Evolutionary conservation across 169 alveolate genomes (phyloP), one percentile per base, ranked within the genome.

Genomic region (Eimeria acervulina): DNA sequence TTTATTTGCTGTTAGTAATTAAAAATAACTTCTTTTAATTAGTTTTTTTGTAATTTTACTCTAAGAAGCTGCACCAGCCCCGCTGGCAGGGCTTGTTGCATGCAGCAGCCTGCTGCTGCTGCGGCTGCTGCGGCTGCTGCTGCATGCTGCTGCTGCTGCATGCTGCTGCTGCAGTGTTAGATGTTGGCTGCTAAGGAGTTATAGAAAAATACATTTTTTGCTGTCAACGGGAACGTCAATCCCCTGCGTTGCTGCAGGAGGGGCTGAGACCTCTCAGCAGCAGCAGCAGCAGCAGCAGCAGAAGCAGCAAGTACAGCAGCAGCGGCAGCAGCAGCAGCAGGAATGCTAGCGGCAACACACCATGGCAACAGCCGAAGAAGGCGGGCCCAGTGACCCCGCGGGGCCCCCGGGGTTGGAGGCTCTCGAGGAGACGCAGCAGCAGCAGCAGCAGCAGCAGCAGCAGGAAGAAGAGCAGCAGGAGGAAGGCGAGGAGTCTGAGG

Each of bases 341-440:
- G 83, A 36, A 72, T 72, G 83, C 83, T 44, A n/a, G 83, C 83
- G n/a, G 44, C 83, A 72, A 36, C 83, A n/a, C 83, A 72, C 83
- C 83, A 72, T 72, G 83, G 83, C 83, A 36, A 44, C 33, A 72
- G 83, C 83, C 83, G 47, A 72, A 7, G 47, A 19, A 36, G 83
- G 83, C 44, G 83, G 83, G n/a, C 28, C 47, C 47, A 31, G 52
- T 72, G 83, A 72, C 23, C 42, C 83, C 47, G 44, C 47, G 83
- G 40, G 10, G 8, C 83, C 42, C 15, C 74, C 5, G n/a, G 36
- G 15, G 8, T n/a, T 23, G 31, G 36, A 63, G 74, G 74, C 10
- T 17, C 31, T 63, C 5, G 36, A 63, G 31, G 36, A 63, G 74
- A 8, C 5, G 74, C 74, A 63, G 74, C 74, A 63, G 74, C 84